Base-by-base conservation (phyloP, 371 early-diverging fungal species). In the Entomophthora muscae region DNA sequence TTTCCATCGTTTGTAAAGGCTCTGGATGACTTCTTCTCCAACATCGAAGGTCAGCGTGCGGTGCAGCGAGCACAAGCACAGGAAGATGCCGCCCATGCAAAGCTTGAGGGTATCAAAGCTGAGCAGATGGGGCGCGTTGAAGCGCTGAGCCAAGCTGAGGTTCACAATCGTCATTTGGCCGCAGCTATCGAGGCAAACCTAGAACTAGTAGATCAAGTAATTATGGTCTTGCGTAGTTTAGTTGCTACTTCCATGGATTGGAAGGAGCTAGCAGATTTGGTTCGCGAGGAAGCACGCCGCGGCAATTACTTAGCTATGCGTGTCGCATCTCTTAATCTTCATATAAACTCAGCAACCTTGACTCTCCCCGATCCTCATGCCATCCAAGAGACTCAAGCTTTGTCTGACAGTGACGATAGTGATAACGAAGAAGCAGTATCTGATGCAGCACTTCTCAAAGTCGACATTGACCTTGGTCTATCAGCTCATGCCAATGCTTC, bases 211-310 rank as follows among this genome's bases (percentile, higher is more conserved):
- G 97, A 96, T 65, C 84, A 85, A 52, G 84, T 90, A 0, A 83
- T 98, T 54, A 70, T 80, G 53, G 84, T 93, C 51, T 82, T 95
- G 62, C 82, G 92, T 13, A 83, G 83, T 67, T 88, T 90, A 32
- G 78, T 97, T 3, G 94, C 91, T 10, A 80, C 85, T 30, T 93
- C 92, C 5, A 91, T 96, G 86, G 95, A 93, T 72, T 98, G 98
- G 98, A 78, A 77, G 64, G 95, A 96, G 69, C 72, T 98, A 1
- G 82, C 84, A 54, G 88, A 89, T 65, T 72, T 94, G 26, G 84
- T 98, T 1, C 71, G 77, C 42, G 89, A 90, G 52, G 94, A 96
- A 69, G 80, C 82, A 71, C 78, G 74, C 29, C 71, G 78, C 53
- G 83, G 81, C 1, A 93, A 91, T 62, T 85, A 89, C 0, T 80